These are phyloP conservation scores for Pleodorina starrii DNA, from an alignment of 139 green algal species.

Conservation along the genomic window DNA sequence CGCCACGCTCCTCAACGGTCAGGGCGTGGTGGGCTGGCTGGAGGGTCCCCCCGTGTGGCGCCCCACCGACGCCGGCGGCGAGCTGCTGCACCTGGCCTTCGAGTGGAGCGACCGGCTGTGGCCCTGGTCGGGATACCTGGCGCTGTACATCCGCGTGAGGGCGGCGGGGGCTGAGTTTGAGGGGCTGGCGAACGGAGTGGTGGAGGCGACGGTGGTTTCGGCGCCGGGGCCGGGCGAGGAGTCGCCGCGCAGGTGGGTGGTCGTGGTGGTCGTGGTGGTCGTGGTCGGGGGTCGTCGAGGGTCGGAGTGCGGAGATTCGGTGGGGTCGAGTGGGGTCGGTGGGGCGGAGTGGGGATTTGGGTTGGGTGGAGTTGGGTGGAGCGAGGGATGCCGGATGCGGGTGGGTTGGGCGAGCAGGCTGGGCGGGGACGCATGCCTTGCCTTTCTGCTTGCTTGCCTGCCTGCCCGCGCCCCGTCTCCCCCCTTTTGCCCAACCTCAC, in stretches of 20 bases:
- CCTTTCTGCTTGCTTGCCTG: too few species aligned
- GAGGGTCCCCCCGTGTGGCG: slow-evolving; percentile 73
- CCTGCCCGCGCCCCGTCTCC: too few species aligned
- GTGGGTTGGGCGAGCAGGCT: too few species aligned
- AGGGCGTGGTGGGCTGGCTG: slow-evolving; percentile 87
- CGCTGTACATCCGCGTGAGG: slow-evolving; percentile 88
- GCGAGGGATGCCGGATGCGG: too few species aligned
- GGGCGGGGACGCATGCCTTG: too few species aligned
- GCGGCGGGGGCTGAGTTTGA: slow-evolving; percentile 55
- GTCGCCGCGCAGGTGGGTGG: slow-evolving; percentile 34
- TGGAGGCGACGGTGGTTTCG: slow-evolving; percentile 85
- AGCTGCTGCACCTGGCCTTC: slow-evolving; percentile 91
- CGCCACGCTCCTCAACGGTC: slow-evolving; percentile 96
- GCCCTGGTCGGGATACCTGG: slow-evolving; percentile 97
- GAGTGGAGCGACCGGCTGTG: slow-evolving; percentile 87
- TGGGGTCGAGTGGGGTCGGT: too few species aligned
- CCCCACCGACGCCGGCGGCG: slow-evolving; percentile 70
- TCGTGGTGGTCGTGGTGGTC: neutral
- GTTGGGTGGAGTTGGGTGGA: too few species aligned
- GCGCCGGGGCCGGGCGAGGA: slow-evolving; percentile 67
- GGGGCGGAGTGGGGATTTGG: too few species aligned
- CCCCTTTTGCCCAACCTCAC: too few species aligned
- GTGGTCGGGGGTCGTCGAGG: too few species aligned
- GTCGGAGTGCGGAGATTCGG: too few species aligned
- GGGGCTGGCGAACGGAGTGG: slow-evolving; percentile 57